Percentiles rank a stretch among this genome's conserved stretches.
Evolutionary conservation across 768 basidiomycete species (phyloP).

Genomic region (Dentipellis sp.): DNA sequence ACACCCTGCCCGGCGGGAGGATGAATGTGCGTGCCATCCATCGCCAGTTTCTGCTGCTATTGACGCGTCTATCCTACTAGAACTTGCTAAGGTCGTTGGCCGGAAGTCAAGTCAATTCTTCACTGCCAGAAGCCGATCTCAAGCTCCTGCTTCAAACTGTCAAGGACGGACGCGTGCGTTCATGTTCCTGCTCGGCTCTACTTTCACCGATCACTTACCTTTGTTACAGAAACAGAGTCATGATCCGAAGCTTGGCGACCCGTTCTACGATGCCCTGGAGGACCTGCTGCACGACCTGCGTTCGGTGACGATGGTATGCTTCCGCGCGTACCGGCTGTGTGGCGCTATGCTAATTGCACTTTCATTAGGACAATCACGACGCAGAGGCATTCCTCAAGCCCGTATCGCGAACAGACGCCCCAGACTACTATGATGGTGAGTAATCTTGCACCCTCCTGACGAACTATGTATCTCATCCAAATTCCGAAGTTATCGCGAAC

Average conservation of each 20-base stretch:
- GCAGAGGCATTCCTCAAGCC: slow-evolving; percentile 92
- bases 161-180: slow-evolving; percentile 79
- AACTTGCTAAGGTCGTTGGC: slow-evolving; percentile 87
- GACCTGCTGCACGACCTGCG: slow-evolving; percentile 81
- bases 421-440: slow-evolving; percentile 90
- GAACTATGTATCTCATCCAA: no score
- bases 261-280: slow-evolving; percentile 92
- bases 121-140: slow-evolving; percentile 59
- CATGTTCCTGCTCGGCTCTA: not conserved
- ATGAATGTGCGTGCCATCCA: slow-evolving; percentile 32
- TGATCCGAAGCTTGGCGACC: slow-evolving; percentile 70
- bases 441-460: slow-evolving; percentile 5
- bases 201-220: no score
- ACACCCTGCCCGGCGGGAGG: slow-evolving; percentile 20
- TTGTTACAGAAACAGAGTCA: slow-evolving; percentile 31
- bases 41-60: slow-evolving; percentile 8
- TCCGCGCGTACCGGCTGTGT: slow-evolving; percentile 18
- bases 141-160: slow-evolving; percentile 75
- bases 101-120: slow-evolving; percentile 58
- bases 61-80: slow-evolving; percentile 27
- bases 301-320: slow-evolving; percentile 56
- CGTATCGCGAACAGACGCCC: slow-evolving; percentile 81
- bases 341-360: slow-evolving; percentile 17
- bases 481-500: slow-evolving; percentile 66
- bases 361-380: slow-evolving; percentile 68